Percentiles rank a stretch among this genome's conserved stretches.
Evolutionary conservation across 306 rosid genomes (phyloP).

Genomic region (Psophocarpus tetragonolobus): DNA sequence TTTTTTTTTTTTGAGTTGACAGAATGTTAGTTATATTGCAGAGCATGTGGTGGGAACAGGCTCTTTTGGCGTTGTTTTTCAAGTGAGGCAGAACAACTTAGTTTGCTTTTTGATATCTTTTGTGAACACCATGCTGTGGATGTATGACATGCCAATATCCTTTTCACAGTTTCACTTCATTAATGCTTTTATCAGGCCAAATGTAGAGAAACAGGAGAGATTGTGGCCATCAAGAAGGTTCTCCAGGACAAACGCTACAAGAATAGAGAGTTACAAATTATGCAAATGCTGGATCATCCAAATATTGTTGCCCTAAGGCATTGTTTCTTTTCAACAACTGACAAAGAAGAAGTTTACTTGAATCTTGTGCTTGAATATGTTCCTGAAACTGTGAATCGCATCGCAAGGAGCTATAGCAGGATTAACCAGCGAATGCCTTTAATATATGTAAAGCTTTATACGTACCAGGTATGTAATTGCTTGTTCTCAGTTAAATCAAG

Average conservation of each 20-base stretch:
- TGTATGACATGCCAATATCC: neutral
- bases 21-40: conserved; percentile 81
- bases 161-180: neutral
- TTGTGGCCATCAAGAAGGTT: conserved; percentile 98
- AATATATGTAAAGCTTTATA: conserved; percentile 90
- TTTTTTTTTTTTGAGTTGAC: conserved; percentile 35
- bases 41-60: conserved; percentile 98
- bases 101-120: conserved; percentile 21
- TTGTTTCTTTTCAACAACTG: conserved; percentile 89
- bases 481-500: conserved; percentile 11
- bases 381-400: conserved; percentile 89
- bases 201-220: conserved; percentile 98
- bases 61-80: conserved; percentile 95
- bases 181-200: conserved; percentile 65
- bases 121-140: conserved; percentile 9
- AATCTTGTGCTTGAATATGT: conserved; percentile 97
- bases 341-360: conserved; percentile 91
- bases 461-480: conserved; percentile 72
- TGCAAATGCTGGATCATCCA: conserved; percentile 99
- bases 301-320: conserved; percentile 88
- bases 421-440: conserved; percentile 94
- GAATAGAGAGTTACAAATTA: conserved; percentile 94
- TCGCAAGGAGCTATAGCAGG: conserved; percentile 89
- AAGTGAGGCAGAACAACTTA: conserved; percentile 49
- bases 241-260: conserved; percentile 99